These are phyloP conservation scores for Thinopyrum elongatum DNA, from an alignment of 176 grass and related monocot genomes.

Conservation along the genomic window DNA sequence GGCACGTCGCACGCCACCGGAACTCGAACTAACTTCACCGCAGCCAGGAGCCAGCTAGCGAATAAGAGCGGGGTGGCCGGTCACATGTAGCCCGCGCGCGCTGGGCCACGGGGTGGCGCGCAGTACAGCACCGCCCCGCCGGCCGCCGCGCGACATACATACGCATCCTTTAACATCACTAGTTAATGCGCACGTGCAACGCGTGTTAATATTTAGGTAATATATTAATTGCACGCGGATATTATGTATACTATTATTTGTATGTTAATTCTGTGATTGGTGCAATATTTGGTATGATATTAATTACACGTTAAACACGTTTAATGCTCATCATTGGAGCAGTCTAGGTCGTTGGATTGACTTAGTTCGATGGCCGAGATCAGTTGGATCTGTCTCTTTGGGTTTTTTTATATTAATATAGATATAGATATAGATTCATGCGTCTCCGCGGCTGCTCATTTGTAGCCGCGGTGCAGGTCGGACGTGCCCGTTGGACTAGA, in stretches of 20 bases:
- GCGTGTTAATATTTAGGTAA: too few relatives aligned
- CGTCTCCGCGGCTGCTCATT: background rate
- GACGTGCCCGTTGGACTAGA: background rate
- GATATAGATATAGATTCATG: background rate
- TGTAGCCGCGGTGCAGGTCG: constrained; percentile 15
- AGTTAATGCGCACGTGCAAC: too few relatives aligned
- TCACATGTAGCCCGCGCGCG: background rate
- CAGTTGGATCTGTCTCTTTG: too few relatives aligned
- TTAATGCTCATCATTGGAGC: too few relatives aligned
- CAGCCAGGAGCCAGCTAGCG: background rate
- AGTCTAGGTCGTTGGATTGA: too few relatives aligned
- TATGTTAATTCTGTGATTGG: too few relatives aligned
- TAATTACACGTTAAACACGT: too few relatives aligned
- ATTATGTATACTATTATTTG: too few relatives aligned
- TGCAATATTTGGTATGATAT: too few relatives aligned
- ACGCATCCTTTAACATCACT: background rate
- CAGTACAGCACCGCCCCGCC: background rate
- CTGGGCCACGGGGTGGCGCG: background rate
- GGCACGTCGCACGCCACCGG: background rate
- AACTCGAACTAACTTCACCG: background rate
- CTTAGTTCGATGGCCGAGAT: too few relatives aligned
- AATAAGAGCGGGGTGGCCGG: background rate
- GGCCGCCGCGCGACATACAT: background rate
- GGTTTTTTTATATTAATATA: too few relatives aligned
- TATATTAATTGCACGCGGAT: too few relatives aligned